Base-by-base conservation (phyloP, 129 eudicot genomes). In the Daucus carota region DNA sequence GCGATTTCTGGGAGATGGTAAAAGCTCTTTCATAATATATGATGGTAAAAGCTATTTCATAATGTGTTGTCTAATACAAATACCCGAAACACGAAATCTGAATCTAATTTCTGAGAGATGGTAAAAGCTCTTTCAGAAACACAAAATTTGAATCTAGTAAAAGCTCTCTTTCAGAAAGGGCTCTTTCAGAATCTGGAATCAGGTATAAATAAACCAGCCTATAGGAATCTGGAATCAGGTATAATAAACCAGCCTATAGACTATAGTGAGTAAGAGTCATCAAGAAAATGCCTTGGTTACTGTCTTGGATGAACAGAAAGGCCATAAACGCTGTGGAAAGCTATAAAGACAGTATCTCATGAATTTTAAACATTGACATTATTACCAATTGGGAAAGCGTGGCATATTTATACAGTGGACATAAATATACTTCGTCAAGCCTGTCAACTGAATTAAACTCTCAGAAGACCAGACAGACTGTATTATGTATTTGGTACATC, bases 401-500 rank as follows among this genome's bases (percentile, higher is more conserved):
- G 71, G 75, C 46, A 77, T 78, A 87, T 78, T 84, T 80, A 76
- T 86, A 86, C 88, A 86, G 77, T 78, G 78, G 82, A 75, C 71
- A 79, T 59, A 42, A 84, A 84, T 81, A 73, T 66, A 77, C 34
- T 85, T 80, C 41, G 65, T 72, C 78, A 78, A 84, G 82, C 82
- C 77, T 77, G 78, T 81, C 77, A 45, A 82, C 84, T 84, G 87
- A 83, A 84, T 54, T 75, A 72, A 76, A 73, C 79, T 80, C 86
- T 84, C 87, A 88, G 84, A 79, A 80, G 85, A 83, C 76, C 79
- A 81, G 84, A 81, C 81, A 77, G 73, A 81, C 86, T 81, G 73
- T 77, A 75, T 77, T 77, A 45, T 80, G 82, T 77, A 81, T 76
- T 74, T 85, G 87, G 96, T 88, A 87, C 93, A 87, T 79, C 81